Conservation (phyloP, 768 basidiomycete species). For the Pleurotus ostreatus region DNA sequence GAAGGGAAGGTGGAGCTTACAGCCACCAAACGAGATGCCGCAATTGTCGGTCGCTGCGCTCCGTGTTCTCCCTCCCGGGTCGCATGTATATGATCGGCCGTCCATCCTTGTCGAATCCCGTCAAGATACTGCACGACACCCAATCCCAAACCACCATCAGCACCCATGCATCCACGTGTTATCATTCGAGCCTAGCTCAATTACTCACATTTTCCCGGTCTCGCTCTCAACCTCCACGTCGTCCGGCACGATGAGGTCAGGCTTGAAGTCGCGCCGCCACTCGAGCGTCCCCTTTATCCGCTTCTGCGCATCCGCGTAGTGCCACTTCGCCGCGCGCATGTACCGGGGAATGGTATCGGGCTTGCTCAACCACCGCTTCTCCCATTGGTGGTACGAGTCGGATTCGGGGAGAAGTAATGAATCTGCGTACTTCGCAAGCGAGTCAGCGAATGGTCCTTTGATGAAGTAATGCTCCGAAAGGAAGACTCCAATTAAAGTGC, state of each 20-base stretch:
- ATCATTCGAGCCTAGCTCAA: too few species aligned
- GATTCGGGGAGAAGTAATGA: slow-evolving; percentile 58
- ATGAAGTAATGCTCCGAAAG: too few species aligned
- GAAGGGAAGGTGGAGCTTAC: slow-evolving; percentile 43
- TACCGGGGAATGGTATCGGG: slow-evolving; percentile 72
- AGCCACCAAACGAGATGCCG: slow-evolving; percentile 84
- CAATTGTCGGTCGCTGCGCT: slow-evolving; percentile 71
- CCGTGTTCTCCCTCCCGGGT: slow-evolving; percentile 83
- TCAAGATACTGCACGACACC: slow-evolving; percentile 52
- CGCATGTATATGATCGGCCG: slow-evolving; percentile 89
- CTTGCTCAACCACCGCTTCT: slow-evolving; percentile 68
- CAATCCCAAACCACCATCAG: neutral
- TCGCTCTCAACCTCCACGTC: slow-evolving; percentile 78
- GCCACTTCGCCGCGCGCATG: slow-evolving; percentile 86
- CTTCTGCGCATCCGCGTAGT: slow-evolving; percentile 68
- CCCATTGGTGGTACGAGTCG: slow-evolving; percentile 76
- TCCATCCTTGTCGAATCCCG: slow-evolving; percentile 82
- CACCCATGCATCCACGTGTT: too few species aligned
- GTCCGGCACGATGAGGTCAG: slow-evolving; percentile 78
- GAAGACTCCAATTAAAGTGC: neutral
- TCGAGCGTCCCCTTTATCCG: slow-evolving; percentile 75
- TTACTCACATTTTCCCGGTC: slow-evolving; percentile 81
- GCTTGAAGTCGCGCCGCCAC: slow-evolving; percentile 83
- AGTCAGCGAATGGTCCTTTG: too few species aligned
- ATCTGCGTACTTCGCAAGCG: slow-evolving; percentile 52